Evolutionary conservation across 2,329 filamentous ascomycete species (phyloP).

Genomic region (Hortaea werneckii): DNA sequence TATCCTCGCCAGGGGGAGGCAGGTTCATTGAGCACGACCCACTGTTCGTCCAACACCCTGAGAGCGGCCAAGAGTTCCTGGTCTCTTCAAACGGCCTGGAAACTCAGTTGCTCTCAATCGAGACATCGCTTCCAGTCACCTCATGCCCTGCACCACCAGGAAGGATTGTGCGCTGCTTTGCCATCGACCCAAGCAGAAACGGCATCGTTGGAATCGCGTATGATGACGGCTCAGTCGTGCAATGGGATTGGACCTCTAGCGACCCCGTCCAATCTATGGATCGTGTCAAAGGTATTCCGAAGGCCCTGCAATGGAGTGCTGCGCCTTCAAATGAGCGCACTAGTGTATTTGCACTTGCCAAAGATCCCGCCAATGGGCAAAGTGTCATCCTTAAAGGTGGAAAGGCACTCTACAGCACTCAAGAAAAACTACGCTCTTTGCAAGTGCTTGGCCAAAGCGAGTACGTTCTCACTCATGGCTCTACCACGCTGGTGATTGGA

Average conservation of each 20-base stretch:
- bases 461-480: conserved; percentile 47
- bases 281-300: neutral
- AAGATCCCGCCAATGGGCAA: neutral
- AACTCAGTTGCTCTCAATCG: conserved; percentile 48
- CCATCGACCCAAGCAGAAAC: conserved; percentile 41
- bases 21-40: conserved; percentile 47
- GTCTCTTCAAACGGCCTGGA: conserved; percentile 21
- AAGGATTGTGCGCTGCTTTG: conserved; percentile 41
- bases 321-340: neutral
- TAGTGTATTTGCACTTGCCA: neutral
- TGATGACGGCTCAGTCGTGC: conserved; percentile 37
- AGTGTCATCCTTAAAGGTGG: neutral
- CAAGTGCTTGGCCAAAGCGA: conserved; percentile 45
- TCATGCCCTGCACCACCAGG: conserved; percentile 50
- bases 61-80: conserved; percentile 16
- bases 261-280: neutral
- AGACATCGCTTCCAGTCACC: conserved; percentile 70
- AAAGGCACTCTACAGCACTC: conserved; percentile 26
- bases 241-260: conserved; percentile 48
- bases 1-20: conserved; percentile 45
- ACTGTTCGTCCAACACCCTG: conserved; percentile 42
- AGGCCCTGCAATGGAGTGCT: neutral
- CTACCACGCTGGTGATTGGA: conserved; percentile 52
- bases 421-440: conserved; percentile 27
- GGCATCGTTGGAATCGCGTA: conserved; percentile 45